A percentile compares a stretch with the other conserved stretches of the same genome.
Conservation (phyloP, 2,329 filamentous ascomycete genomes). For the Stromatinia cepivora region DNA sequence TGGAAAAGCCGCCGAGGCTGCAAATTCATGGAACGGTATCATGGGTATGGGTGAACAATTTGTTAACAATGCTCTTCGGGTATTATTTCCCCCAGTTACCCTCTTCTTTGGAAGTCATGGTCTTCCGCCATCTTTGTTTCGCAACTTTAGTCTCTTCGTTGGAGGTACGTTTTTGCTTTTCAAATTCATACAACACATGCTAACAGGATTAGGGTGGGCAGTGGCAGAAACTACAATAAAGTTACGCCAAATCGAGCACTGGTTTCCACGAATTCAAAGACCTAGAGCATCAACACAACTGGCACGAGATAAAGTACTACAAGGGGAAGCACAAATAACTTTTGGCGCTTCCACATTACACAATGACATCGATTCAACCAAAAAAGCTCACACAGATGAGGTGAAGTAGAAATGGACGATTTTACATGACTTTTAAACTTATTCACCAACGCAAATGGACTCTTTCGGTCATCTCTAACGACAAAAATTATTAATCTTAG, state of each 20-base stretch:
- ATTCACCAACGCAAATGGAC: neutral
- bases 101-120: conserved; percentile 35
- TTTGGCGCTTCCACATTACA: neutral
- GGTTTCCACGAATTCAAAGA: conserved; percentile 21
- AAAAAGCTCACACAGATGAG: neutral
- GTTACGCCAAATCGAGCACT: conserved; percentile 7
- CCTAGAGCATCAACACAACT: conserved; percentile 16
- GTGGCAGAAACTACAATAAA: conserved; percentile 21
- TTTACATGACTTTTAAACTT: neutral
- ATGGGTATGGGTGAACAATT: conserved; percentile 25
- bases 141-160: conserved; percentile 31
- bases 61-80: conserved; percentile 31
- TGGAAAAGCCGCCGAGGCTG: conserved; percentile 31
- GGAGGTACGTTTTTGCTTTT: conserved; percentile 25
- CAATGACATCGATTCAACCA: neutral
- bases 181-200: neutral
- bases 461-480: neutral
- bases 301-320: conserved; percentile 18
- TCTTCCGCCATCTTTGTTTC: conserved; percentile 30
- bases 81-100: conserved; percentile 25
- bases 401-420: neutral
- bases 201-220: conserved; percentile 18
- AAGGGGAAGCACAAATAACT: neutral
- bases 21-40: conserved; percentile 28
- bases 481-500: conserved; percentile 9